A percentile compares a stretch with the other conserved stretches of the same genome.
These are phyloP conservation scores for Pseudopithomyces chartarum DNA, from an alignment of 2,329 filamentous ascomycete genomes.

Conservation along the genomic window DNA sequence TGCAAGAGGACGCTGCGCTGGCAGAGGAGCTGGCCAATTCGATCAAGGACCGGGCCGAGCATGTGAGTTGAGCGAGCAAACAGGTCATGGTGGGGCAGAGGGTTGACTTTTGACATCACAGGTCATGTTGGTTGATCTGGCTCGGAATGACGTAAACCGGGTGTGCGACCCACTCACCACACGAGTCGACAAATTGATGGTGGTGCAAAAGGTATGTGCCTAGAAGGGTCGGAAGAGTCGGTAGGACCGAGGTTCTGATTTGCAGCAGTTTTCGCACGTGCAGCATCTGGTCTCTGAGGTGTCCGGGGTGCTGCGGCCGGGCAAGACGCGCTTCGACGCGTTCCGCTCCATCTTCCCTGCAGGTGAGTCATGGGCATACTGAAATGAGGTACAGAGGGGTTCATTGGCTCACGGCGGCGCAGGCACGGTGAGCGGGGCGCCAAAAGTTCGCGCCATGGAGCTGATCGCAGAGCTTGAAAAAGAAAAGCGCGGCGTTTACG, in stretches of 20 bases:
- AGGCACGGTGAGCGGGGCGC: constrained; percentile 85
- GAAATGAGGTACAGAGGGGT: neutral
- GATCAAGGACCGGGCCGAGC: constrained; percentile 73
- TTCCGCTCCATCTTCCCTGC: constrained; percentile 97
- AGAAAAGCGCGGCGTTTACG: constrained; percentile 95
- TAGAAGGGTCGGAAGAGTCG: neutral
- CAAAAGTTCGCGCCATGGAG: constrained; percentile 97
- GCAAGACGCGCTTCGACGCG: constrained; percentile 89
- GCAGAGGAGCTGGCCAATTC: constrained; percentile 77
- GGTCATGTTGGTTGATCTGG: constrained; percentile 96
- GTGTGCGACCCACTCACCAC: constrained; percentile 91
- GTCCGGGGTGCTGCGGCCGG: constrained; percentile 81
- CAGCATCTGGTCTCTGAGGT: constrained; percentile 97
- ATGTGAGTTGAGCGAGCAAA: constrained; percentile 28
- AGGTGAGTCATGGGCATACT: constrained; percentile 53
- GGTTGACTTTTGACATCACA: constrained; percentile 55
- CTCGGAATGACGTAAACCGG: constrained; percentile 94
- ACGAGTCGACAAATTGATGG: constrained; percentile 91
- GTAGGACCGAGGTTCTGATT: constrained; percentile 9
- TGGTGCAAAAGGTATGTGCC: constrained; percentile 50
- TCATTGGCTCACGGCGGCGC: constrained; percentile 14
- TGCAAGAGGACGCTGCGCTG: constrained; percentile 79
- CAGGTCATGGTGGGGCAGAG: constrained; percentile 65
- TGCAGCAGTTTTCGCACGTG: constrained; percentile 82
- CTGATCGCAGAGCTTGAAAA: constrained; percentile 91